These are phyloP conservation scores for Scalesia atractyloides DNA, from an alignment of 129 eudicot species.

Conservation along the genomic window DNA sequence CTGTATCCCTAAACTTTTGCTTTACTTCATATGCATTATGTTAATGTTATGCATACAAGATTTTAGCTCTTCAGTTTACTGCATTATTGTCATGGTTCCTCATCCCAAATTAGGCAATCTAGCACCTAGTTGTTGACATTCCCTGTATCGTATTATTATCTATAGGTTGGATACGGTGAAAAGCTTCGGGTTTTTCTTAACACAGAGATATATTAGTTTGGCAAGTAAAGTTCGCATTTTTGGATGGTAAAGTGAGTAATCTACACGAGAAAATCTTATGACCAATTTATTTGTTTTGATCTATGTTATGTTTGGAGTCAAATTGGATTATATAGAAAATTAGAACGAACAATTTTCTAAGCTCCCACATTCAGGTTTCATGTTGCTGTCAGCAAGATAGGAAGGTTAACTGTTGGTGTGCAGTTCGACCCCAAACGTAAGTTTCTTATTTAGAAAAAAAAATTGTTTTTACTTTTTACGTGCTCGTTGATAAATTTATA, in stretches of 20 bases:
- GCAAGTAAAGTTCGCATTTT: background rate
- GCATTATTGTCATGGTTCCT: background rate
- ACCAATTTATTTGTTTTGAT: background rate
- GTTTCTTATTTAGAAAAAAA: background rate
- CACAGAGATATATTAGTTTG: background rate
- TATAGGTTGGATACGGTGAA: conserved; percentile 2
- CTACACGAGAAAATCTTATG: too few relatives aligned
- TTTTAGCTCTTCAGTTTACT: background rate
- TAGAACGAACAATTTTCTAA: background rate
- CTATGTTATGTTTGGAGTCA: background rate
- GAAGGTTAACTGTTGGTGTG: conserved; percentile 75
- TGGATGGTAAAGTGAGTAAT: too few relatives aligned
- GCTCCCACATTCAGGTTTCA: background rate
- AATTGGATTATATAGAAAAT: background rate
- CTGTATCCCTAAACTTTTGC: conserved; percentile 54
- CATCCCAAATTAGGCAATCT: background rate
- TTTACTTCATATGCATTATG: conserved; percentile 13
- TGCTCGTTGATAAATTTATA: background rate
- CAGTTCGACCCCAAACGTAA: conserved; percentile 74
- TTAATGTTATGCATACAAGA: background rate
- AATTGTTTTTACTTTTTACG: background rate
- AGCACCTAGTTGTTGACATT: background rate
- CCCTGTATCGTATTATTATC: background rate
- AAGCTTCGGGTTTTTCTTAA: background rate
- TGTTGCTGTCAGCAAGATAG: conserved; percentile 65